Conservation (phyloP, 768 basidiomycete genomes). For the Candolleomyces aberdarensis region DNA sequence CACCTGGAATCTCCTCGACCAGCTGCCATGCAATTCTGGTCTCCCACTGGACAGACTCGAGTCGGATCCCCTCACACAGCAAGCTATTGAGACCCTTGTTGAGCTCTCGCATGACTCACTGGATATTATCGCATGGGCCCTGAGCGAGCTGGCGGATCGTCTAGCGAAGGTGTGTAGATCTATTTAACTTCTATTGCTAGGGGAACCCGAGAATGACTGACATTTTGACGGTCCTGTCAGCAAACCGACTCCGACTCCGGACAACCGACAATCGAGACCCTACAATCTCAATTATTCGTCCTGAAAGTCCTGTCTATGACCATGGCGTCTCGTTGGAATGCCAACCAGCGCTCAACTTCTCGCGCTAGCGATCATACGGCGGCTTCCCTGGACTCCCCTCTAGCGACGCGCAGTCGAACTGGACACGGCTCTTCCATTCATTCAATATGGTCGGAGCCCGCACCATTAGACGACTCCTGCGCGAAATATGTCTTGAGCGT, state of each 20-base stretch:
- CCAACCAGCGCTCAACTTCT: conserved; percentile 41
- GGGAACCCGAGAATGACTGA: conserved; percentile 11
- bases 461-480: conserved; percentile 76
- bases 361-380: conserved; percentile 34
- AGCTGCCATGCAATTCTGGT: conserved; percentile 89
- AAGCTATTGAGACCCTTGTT: conserved; percentile 77
- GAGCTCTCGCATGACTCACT: conserved; percentile 74
- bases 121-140: conserved; percentile 74
- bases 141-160: conserved; percentile 76
- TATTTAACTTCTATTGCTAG: conserved; percentile 5
- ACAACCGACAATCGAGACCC: conserved; percentile 58
- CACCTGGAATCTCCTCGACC: conserved; percentile 8
- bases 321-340: conserved; percentile 75
- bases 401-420: conserved; percentile 25
- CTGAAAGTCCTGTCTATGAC: conserved; percentile 77
- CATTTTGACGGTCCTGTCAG: conserved; percentile 22
- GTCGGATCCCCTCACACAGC: conserved; percentile 68
- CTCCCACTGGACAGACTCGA: conserved; percentile 70
- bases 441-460: conserved; percentile 56
- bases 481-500: conserved; percentile 80
- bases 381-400: conserved; percentile 31
- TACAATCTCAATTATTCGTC: conserved; percentile 85
- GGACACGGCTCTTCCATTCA: conserved; percentile 21
- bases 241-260: conserved; percentile 52
- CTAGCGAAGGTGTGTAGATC: conserved; percentile 59